Conservation (phyloP, 345 rosid species). For the Microthlaspi erraticum region DNA sequence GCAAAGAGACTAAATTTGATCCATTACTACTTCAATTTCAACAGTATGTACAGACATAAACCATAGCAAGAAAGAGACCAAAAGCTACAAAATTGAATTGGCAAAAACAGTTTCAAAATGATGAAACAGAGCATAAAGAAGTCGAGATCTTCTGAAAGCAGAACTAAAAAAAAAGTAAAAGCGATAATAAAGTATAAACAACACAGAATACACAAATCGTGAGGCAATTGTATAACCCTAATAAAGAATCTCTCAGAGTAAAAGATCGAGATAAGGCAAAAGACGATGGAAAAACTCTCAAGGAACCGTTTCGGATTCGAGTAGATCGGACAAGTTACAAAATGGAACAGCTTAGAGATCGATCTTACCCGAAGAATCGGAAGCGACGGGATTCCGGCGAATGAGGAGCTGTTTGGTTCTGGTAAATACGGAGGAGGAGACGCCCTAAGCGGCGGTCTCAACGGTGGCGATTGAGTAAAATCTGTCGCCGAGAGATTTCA, state of each 20-base stretch:
- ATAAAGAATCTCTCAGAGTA: conserved; percentile 1
- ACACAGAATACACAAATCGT: not conserved
- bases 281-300: not conserved
- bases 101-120: not conserved
- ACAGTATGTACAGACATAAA: not conserved
- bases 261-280: not conserved
- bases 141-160: not conserved
- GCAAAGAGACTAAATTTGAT: not conserved
- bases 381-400: not conserved
- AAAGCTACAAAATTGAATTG: not conserved
- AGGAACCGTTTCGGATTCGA: not conserved
- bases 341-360: not conserved
- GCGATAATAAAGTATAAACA: not conserved
- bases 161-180: not conserved
- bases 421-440: conserved; percentile 35
- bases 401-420: not conserved
- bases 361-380: conserved; percentile 28
- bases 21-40: not conserved
- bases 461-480: conserved; percentile 26
- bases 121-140: not conserved
- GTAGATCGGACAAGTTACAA: conserved; percentile 17
- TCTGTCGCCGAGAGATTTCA: conserved; percentile 13
- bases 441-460: conserved; percentile 43
- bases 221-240: conserved; percentile 11
- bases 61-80: not conserved